Conservation (phyloP, 2,329 filamentous ascomycete genomes). For the Alternaria consortialis region DNA sequence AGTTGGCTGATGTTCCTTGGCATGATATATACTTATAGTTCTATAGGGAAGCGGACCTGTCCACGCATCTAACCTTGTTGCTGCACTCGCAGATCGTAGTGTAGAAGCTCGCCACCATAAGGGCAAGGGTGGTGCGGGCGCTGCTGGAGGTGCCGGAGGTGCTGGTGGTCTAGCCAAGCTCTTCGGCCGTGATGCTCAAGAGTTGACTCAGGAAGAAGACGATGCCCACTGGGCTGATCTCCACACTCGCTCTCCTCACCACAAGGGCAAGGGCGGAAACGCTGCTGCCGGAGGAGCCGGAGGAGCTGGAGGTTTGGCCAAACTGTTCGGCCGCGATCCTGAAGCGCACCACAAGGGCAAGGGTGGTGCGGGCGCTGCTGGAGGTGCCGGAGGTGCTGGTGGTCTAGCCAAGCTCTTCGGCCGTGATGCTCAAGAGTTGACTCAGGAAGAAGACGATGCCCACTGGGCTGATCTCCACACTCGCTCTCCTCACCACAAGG, state of each 20-base stretch:
- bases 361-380: slow-evolving; percentile 6
- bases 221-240: slow-evolving; percentile 23
- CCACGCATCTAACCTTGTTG: slow-evolving; percentile 30
- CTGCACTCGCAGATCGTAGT: slow-evolving; percentile 30
- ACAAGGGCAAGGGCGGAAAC: slow-evolving; percentile 14
- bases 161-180: not conserved
- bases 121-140: slow-evolving; percentile 20
- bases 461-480: slow-evolving; percentile 3
- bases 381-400: not conserved
- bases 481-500: slow-evolving; percentile 13
- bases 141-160: not conserved
- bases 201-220: slow-evolving; percentile 12
- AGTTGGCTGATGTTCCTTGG: slow-evolving; percentile 8
- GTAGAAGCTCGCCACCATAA: slow-evolving; percentile 28
- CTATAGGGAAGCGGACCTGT: slow-evolving; percentile 37
- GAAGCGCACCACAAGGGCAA: slow-evolving; percentile 26
- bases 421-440: not conserved
- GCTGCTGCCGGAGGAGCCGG: not conserved
- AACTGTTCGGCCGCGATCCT: not conserved
- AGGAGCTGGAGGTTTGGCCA: not conserved
- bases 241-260: slow-evolving; percentile 18
- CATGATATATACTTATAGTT: slow-evolving; percentile 14
- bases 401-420: not conserved
- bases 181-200: slow-evolving; percentile 8
- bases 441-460: not conserved